Evolutionary conservation across 2,329 filamentous ascomycete genomes (phyloP).

Genomic region (Colletotrichum ledebouriae): DNA sequence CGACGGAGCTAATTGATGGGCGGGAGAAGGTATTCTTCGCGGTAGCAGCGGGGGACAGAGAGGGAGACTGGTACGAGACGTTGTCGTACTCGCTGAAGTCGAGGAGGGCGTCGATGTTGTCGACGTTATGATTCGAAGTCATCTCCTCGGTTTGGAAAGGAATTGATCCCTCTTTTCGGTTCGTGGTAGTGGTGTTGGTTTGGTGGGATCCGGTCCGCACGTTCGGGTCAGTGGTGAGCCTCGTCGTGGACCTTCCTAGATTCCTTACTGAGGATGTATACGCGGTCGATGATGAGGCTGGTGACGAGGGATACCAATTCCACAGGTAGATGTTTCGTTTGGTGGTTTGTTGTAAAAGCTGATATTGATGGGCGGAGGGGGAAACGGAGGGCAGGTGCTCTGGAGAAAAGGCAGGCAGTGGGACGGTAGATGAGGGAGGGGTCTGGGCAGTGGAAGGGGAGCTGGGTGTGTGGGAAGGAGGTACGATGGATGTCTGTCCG

Average conservation of each 20-base stretch:
- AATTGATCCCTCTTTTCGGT: constrained; percentile 29
- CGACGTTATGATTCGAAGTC: constrained; percentile 59
- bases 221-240: constrained; percentile 1
- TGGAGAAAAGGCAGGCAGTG: constrained; percentile 31
- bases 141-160: constrained; percentile 43
- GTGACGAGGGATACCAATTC: constrained; percentile 29
- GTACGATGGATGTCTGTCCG: constrained; percentile 7
- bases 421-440: constrained; percentile 17
- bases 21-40: constrained; percentile 67
- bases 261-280: background rate
- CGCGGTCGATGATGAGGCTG: constrained; percentile 26
- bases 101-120: constrained; percentile 70
- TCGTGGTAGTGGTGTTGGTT: constrained; percentile 6
- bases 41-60: constrained; percentile 67
- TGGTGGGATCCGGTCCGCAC: constrained; percentile 14
- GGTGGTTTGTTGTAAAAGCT: constrained; percentile 38
- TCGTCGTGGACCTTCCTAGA: background rate
- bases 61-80: constrained; percentile 71
- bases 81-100: constrained; percentile 75
- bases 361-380: constrained; percentile 14
- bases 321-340: constrained; percentile 27
- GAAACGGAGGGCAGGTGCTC: background rate
- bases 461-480: constrained; percentile 4
- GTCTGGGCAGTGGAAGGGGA: constrained; percentile 28
- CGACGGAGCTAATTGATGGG: constrained; percentile 65